phyloP scores from a whole-genome alignment of 768 basidiomycete genomes.

The Amanita thiersii region DNA sequence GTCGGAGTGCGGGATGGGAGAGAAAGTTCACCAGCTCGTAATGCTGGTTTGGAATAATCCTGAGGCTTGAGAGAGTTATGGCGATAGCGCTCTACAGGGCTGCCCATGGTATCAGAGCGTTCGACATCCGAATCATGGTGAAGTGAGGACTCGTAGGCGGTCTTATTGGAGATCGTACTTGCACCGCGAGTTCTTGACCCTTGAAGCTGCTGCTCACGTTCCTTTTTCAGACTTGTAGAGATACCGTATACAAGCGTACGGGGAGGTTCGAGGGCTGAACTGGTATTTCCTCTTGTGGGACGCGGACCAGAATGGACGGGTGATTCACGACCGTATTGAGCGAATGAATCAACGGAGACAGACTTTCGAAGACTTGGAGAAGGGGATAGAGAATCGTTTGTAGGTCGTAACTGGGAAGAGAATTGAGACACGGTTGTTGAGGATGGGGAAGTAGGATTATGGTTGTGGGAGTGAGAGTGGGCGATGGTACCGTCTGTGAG shows the following conservation, averaged over 20 bases:
- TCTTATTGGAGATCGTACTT: conserved; percentile 43
- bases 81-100: conserved; percentile 33
- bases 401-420: conserved; percentile 13
- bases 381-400: conserved; percentile 19
- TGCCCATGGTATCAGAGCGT: conserved; percentile 35
- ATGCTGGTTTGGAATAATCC: conserved; percentile 29
- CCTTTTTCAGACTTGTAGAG: conserved; percentile 6
- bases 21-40: conserved; percentile 54
- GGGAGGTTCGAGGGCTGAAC: conserved; percentile 25
- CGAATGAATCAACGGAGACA: conserved; percentile 72
- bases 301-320: conserved; percentile 23
- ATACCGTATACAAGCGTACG: conserved; percentile 13
- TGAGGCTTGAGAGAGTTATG: conserved; percentile 40
- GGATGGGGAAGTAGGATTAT: conserved; percentile 35
- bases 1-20: conserved; percentile 47
- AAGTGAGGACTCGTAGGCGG: conserved; percentile 27
- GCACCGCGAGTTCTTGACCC: conserved; percentile 44
- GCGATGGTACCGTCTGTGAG: conserved; percentile 5
- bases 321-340: conserved; percentile 32
- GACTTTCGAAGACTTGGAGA: conserved; percentile 56
- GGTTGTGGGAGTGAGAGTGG: conserved; percentile 18
- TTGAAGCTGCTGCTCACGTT: conserved; percentile 18
- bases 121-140: conserved; percentile 47
- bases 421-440: conserved; percentile 15
- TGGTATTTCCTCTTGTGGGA: conserved; percentile 28